phyloP scores from a whole-genome alignment of 306 rosid species.

The Trifolium repens region DNA sequence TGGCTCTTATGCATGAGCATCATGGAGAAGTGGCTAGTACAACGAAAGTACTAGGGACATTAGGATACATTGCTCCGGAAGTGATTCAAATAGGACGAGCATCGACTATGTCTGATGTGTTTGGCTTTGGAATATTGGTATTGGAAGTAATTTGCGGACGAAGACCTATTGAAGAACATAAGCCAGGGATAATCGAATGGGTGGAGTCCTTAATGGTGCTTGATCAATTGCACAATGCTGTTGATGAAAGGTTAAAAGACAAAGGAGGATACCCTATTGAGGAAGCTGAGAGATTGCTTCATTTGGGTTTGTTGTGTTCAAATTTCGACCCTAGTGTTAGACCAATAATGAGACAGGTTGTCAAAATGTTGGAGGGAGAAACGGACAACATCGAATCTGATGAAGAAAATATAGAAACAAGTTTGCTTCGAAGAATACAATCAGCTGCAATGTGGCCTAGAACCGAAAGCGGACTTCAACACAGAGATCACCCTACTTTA shows the following conservation, averaged over 20 bases:
- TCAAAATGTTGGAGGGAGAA: conserved; percentile 57
- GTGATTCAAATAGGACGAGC: conserved; percentile 57
- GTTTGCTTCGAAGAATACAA: conserved; percentile 48
- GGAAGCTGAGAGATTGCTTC: conserved; percentile 62
- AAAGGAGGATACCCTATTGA: conserved; percentile 44
- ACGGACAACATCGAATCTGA: conserved; percentile 33
- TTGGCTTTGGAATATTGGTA: conserved; percentile 65
- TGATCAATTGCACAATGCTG: conserved; percentile 45
- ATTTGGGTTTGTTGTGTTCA: conserved; percentile 65
- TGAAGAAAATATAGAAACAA: conserved; percentile 41
- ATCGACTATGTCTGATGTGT: conserved; percentile 57
- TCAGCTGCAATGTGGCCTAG: conserved; percentile 45
- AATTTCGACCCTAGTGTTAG: conserved; percentile 55
- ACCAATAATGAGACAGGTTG: conserved; percentile 67
- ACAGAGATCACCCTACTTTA: conserved; percentile 50
- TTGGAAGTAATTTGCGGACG: conserved; percentile 64
- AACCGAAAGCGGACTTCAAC: conserved; percentile 7
- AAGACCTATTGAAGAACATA: conserved; percentile 63
- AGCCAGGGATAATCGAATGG: conserved; percentile 59
- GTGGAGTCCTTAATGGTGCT: conserved; percentile 47
- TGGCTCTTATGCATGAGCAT: conserved; percentile 62
- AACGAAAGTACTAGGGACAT: conserved; percentile 64
- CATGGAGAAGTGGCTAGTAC: conserved; percentile 51
- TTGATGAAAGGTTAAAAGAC: conserved; percentile 57
- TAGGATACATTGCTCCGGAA: conserved; percentile 72